Evolutionary conservation across 768 basidiomycete species (phyloP).

Genomic region (Suillus americanus): DNA sequence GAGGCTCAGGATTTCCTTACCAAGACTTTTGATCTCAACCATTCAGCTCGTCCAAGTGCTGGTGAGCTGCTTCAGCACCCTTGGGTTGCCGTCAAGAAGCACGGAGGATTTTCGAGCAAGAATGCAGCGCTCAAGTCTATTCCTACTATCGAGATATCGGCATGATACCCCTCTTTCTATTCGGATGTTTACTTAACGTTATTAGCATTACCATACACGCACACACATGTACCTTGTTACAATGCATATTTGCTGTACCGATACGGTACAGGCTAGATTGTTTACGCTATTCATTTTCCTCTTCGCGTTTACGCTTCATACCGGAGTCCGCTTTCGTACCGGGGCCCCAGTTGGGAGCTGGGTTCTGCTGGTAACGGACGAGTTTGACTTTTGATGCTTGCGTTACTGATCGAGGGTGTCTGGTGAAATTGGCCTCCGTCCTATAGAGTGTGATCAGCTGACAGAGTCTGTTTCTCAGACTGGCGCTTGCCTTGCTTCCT

Average conservation of each 20-base stretch:
- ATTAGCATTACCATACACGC: background rate
- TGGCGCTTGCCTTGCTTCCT: constrained; percentile 59
- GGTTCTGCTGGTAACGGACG: constrained; percentile 90
- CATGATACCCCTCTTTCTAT: constrained; percentile 11
- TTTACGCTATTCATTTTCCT: constrained; percentile 12
- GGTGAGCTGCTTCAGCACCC: constrained; percentile 69
- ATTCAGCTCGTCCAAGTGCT: constrained; percentile 78
- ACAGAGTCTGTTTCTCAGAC: background rate
- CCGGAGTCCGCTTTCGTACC: constrained; percentile 56
- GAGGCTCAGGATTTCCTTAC: constrained; percentile 88
- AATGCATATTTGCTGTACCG: constrained; percentile 1
- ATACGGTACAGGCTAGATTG: background rate
- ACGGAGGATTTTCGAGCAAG: constrained; percentile 17
- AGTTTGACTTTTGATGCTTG: constrained; percentile 68
- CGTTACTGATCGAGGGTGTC: constrained; percentile 64
- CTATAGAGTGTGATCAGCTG: constrained; percentile 32
- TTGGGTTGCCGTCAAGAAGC: constrained; percentile 57
- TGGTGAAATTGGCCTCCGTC: constrained; percentile 68
- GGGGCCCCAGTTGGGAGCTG: constrained; percentile 92
- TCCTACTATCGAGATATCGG: constrained; percentile 31
- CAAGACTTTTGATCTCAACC: constrained; percentile 84
- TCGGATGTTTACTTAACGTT: background rate
- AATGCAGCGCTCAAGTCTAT: constrained; percentile 20
- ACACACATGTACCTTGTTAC: background rate
- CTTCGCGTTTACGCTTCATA: constrained; percentile 29